Conservation (phyloP, 352 stramenopile genomes). For the Phytophthora syringae region DNA sequence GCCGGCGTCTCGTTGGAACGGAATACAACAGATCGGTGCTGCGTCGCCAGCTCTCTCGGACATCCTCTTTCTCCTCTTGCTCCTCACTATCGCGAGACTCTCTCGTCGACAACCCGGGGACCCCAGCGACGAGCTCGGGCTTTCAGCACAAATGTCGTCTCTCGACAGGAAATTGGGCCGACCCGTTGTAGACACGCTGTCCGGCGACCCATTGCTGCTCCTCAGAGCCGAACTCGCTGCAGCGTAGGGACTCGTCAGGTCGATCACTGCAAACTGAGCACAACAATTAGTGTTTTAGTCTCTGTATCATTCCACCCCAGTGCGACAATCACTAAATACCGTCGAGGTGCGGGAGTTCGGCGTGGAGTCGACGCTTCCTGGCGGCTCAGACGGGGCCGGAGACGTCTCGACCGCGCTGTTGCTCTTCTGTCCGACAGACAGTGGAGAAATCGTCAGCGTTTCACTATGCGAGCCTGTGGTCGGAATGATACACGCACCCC, state of each 20-base stretch:
- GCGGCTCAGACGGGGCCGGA: constrained; percentile 4
- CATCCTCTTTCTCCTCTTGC: constrained; percentile 35
- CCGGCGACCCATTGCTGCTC: constrained; percentile 11
- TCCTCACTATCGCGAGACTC: constrained; percentile 16
- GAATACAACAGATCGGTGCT: constrained; percentile 12
- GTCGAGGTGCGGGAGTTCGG: constrained; percentile 22
- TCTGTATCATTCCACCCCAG: not conserved
- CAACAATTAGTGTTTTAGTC: constrained; percentile 11
- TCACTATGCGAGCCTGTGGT: not conserved
- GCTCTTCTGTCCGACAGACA: constrained; percentile 11
- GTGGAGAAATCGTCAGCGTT: not conserved
- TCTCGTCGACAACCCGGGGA: constrained; percentile 17
- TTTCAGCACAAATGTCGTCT: constrained; percentile 68
- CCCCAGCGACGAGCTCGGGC: constrained; percentile 43
- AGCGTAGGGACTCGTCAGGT: constrained; percentile 59
- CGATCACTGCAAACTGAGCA: constrained; percentile 48
- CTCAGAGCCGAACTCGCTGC: not conserved
- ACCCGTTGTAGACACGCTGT: constrained; percentile 13
- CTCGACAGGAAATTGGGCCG: constrained; percentile 7
- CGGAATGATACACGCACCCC: constrained; percentile 26
- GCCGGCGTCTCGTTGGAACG: constrained; percentile 31
- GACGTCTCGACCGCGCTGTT: constrained; percentile 2
- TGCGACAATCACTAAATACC: constrained; percentile 14
- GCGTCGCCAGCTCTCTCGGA: constrained; percentile 10
- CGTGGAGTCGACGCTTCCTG: constrained; percentile 12